Conservation (phyloP, 208 protist genomes). For the Leishmania lainsoni region DNA sequence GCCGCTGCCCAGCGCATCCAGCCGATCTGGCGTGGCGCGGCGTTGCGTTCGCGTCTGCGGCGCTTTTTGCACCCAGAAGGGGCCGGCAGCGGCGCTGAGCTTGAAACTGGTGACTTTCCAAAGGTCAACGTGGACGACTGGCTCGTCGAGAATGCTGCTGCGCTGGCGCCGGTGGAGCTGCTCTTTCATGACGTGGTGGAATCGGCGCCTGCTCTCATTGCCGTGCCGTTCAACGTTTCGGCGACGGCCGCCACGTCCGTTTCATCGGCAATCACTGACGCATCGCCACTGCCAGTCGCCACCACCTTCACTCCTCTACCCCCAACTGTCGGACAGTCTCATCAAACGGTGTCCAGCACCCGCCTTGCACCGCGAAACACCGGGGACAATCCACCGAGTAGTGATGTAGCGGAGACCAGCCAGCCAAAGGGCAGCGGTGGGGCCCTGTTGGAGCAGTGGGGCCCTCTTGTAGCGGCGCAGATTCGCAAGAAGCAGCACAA, state of each 20-base stretch:
- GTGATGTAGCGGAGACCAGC: not conserved
- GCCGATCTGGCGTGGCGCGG: slow-evolving; percentile 83
- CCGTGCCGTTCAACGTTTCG: slow-evolving; percentile 23
- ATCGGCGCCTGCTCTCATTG: slow-evolving; percentile 10
- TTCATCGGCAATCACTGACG: not conserved
- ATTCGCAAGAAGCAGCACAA: slow-evolving; percentile 81
- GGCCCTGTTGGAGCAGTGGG: slow-evolving; percentile 51
- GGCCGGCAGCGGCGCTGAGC: slow-evolving; percentile 38
- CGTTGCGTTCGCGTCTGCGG: slow-evolving; percentile 62
- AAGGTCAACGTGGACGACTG: slow-evolving; percentile 54
- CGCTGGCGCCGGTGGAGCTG: slow-evolving; percentile 25
- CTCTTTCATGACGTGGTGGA: slow-evolving; percentile 54
- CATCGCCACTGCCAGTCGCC: not conserved
- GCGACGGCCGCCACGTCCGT: not conserved
- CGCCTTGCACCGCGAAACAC: not conserved
- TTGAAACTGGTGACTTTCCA: slow-evolving; percentile 39
- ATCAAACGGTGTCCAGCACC: not conserved
- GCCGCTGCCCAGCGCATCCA: slow-evolving; percentile 73
- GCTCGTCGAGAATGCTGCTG: slow-evolving; percentile 15
- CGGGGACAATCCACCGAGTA: not conserved
- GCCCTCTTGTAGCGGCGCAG: slow-evolving; percentile 50
- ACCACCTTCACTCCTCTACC: slow-evolving; percentile 1
- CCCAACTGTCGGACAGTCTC: not conserved
- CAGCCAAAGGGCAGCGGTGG: slow-evolving; percentile 4
- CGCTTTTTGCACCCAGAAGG: slow-evolving; percentile 43